Base-by-base conservation (phyloP, 208 protist genomes). In the Porcisia hertigi region DNA sequence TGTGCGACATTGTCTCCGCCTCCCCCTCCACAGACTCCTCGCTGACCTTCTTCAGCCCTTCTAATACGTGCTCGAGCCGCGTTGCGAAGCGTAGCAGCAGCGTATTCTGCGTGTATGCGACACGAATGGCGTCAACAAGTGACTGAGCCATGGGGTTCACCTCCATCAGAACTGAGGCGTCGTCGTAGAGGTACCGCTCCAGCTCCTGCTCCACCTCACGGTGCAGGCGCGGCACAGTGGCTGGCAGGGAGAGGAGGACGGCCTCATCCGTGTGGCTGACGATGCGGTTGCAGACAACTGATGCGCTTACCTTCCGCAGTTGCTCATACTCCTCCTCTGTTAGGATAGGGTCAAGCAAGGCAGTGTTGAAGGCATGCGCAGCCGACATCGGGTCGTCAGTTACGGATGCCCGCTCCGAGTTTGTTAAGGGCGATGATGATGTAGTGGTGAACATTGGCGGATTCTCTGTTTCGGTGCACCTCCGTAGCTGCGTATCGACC, bases 201-300 rank as follows among this genome's bases (percentile, higher is more conserved):
- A 94, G 71, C 69, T 91, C 87, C 64, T 91, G 79, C 76, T 94
- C 87, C 71, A 92, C 88, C 69, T 89, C 84, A n/a, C 84, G 81
- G 45, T 88, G 82, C 65, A 94, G 71, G 18, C 77, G 73, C 2
- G 87, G 82, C 47, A 86, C 73, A 30, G 75, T 58, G 7, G 80
- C 54, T 11, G 88, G 83, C 62, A 91, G 77, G 12, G 82, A 85
- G n/a, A 94, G 71, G 11, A 94, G 75, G 3, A 92, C 77, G 0
- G 83, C 82, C 78, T 94, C 87, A n/a, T 82, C 77, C 9, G 84
- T 79, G 75, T 83, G 79, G 63, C 87, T 94, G 4, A 84, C 77
- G 2, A 81, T 82, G 1, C 90, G 85, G 60, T 94, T 94, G 75
- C 83, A 85, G 45, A 81, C 76, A 1, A 59, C 76, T 1, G 82